phyloP scores from a whole-genome alignment of 192 early-diverging fungal genomes.

The Endogone sp. region DNA sequence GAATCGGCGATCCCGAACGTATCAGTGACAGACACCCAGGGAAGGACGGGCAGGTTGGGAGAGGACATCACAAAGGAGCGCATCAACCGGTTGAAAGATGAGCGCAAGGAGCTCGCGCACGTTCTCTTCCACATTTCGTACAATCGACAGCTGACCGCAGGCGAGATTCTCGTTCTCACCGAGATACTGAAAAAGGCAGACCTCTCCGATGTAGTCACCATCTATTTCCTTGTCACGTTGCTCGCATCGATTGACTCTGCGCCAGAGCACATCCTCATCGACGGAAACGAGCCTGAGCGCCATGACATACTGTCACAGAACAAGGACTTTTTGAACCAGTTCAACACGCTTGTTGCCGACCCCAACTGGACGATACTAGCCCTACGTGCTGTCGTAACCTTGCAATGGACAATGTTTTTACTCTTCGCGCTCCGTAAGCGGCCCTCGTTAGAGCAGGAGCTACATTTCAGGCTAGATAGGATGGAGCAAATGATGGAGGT shows the following conservation, averaged over 20 bases:
- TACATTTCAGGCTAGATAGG: neutral
- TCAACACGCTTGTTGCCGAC: neutral
- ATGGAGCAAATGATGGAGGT: neutral
- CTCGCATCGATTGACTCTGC: conserved; percentile 38
- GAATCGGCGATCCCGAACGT: conserved; percentile 38
- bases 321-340: conserved; percentile 20
- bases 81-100: conserved; percentile 33
- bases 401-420: conserved; percentile 1
- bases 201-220: conserved; percentile 23
- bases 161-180: conserved; percentile 29
- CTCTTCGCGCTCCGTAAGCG: neutral
- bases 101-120: conserved; percentile 34
- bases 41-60: conserved; percentile 22
- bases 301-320: conserved; percentile 27
- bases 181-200: conserved; percentile 28
- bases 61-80: conserved; percentile 34
- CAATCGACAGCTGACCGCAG: conserved; percentile 27
- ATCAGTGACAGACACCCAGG: neutral
- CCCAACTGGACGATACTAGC: neutral
- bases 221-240: conserved; percentile 29
- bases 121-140: conserved; percentile 39
- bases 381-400: neutral
- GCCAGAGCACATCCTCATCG: conserved; percentile 22
- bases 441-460: neutral
- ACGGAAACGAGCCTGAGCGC: conserved; percentile 14